Evolutionary conservation across 805 yeast species (phyloP), one percentile per base, ranked within the genome.

Genomic region (Hanseniaspora hatyaiensis): DNA sequence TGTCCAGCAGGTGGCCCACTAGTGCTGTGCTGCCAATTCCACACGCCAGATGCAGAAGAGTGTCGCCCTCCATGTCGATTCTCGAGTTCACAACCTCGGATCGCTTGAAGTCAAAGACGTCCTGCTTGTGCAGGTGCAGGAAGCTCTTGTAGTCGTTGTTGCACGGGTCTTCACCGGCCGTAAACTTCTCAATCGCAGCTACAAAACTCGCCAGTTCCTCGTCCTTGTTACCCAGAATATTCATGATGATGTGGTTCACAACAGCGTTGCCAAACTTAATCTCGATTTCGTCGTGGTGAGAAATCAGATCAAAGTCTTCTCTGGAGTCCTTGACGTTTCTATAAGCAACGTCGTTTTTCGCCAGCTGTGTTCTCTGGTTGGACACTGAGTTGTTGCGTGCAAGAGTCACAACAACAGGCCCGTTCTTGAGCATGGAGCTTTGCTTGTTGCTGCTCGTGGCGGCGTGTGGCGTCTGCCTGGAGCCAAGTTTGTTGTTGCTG

Each of bases 41-140:
- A 51, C 96, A 86, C 0, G 97, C 95, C 96, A 97, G 92, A 64
- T 92, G 98, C 55, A 92, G 78, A 1, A 95, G 82, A 0, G 96
- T 83, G 59, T 92, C 94, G 1, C 95, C 94, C 59, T 92, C 96
- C 50, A 84, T 88, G 60, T 92, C 98, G 22, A 92, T 84, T 3
- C 86, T 78, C 46, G 82, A 84, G 59, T 69, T 78, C 66, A 80
- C 74, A 52, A 83, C 72, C 53, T 82, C 76, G 12, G 30, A 48
- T 11, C 13, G 37, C 23, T 39, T 29, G 16, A 36, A 36, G 5
- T 36, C 39, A 6, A 6, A 8, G 11, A 36, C 39, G 15, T 36
- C 39, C 12, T 36, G 29, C 29, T 20, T 13, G 9, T n/a, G n/a
- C n/a, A n/a, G n/a, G n/a, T n/a, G n/a, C n/a, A n/a, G n/a, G n/a